Percentiles rank a stretch among this genome's conserved stretches.
Conservation (phyloP, 2,329 filamentous ascomycete genomes). For the Hawksworthiomyces lignivorus region DNA sequence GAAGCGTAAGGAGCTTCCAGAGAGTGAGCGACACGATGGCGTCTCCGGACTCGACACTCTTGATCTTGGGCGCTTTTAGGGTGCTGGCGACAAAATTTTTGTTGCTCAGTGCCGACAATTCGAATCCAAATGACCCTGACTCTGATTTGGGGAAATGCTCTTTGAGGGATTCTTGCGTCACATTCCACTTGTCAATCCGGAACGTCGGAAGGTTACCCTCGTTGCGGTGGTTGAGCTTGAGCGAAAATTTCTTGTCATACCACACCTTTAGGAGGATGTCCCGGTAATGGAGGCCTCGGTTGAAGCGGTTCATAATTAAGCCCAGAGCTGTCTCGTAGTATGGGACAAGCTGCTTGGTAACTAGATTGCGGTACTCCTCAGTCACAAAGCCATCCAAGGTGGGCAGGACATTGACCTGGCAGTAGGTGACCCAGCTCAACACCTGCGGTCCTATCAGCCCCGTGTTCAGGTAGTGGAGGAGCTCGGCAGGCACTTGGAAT, state of each 20-base stretch:
- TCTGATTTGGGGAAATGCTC: conserved; percentile 37
- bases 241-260: conserved; percentile 66
- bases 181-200: conserved; percentile 58
- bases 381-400: conserved; percentile 78
- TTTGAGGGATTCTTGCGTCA: conserved; percentile 52
- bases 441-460: conserved; percentile 74
- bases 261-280: conserved; percentile 72
- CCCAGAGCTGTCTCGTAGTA: conserved; percentile 70
- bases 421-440: conserved; percentile 73
- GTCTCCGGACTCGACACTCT: conserved; percentile 51
- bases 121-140: conserved; percentile 45
- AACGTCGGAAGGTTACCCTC: conserved; percentile 40
- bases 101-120: conserved; percentile 61
- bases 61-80: conserved; percentile 49
- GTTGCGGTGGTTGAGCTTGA: conserved; percentile 56
- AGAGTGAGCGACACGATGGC: conserved; percentile 65
- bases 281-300: conserved; percentile 77
- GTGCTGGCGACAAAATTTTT: conserved; percentile 63
- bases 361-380: conserved; percentile 70
- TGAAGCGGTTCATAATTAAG: conserved; percentile 69
- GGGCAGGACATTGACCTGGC: conserved; percentile 70
- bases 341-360: conserved; percentile 65
- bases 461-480: conserved; percentile 82
- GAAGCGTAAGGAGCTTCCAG: conserved; percentile 84
- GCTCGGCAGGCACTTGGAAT: conserved; percentile 79